Evolutionary conservation across 768 basidiomycete genomes (phyloP).

Genomic region (Nidula microcarpa): DNA sequence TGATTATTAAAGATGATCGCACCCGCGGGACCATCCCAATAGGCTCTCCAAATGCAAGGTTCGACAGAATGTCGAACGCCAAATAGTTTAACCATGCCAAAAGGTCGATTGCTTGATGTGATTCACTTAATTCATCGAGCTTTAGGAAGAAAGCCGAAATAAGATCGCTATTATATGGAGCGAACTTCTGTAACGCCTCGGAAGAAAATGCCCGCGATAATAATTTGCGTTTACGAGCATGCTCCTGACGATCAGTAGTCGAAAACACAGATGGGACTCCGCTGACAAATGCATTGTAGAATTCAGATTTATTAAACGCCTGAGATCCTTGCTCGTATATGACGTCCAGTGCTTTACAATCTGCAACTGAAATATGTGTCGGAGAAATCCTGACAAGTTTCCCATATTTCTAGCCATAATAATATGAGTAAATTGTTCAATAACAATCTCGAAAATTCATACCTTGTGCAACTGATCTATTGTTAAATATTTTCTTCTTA

Average conservation of each 20-base stretch:
- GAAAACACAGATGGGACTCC: conserved; percentile 24
- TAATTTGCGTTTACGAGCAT: conserved; percentile 23
- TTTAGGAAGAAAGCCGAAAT: conserved; percentile 11
- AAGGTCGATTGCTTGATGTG: conserved; percentile 13
- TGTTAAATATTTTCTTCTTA: conserved; percentile 21
- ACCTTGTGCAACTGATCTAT: conserved; percentile 24
- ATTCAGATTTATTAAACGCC: conserved; percentile 24
- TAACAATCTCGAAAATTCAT: conserved; percentile 12
- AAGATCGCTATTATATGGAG: conserved; percentile 12
- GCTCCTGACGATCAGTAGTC: conserved; percentile 23
- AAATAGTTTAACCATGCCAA: conserved; percentile 29
- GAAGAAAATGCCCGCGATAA: conserved; percentile 27
- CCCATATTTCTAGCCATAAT: neutral
- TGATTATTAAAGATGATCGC: neutral
- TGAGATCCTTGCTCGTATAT: conserved; percentile 26
- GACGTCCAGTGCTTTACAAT: conserved; percentile 18
- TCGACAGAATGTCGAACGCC: conserved; percentile 27
- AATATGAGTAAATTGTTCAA: neutral
- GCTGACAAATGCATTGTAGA: conserved; percentile 25
- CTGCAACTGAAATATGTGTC: conserved; percentile 26
- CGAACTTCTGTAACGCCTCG: conserved; percentile 13
- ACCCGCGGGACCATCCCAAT: conserved; percentile 21
- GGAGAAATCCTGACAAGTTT: conserved; percentile 25
- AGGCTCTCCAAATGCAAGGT: conserved; percentile 27
- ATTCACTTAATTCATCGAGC: conserved; percentile 15